These are phyloP conservation scores for Lepidium sativum DNA, from an alignment of 345 rosid species.

Conservation along the genomic window DNA sequence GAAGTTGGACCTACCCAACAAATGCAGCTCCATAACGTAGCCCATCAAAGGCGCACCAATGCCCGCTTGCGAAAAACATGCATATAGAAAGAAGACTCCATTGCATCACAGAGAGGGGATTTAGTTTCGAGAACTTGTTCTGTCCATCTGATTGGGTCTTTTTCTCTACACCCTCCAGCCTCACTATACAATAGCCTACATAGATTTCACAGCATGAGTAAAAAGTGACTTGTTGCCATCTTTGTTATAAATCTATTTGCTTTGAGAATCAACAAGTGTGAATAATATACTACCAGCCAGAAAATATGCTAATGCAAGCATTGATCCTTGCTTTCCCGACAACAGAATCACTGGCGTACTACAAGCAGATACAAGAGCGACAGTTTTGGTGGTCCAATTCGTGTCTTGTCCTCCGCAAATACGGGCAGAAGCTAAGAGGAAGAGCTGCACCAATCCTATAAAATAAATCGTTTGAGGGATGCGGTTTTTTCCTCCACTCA, in stretches of 20 bases:
- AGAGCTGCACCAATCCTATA: slow-evolving; percentile 49
- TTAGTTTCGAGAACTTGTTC: slow-evolving; percentile 21
- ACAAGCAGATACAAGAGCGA: slow-evolving; percentile 58
- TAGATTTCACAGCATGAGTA: slow-evolving; percentile 1
- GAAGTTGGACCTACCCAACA: slow-evolving; percentile 57
- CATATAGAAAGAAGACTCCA: slow-evolving; percentile 79
- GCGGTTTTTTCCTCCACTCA: slow-evolving; percentile 33
- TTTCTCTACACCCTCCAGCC: slow-evolving; percentile 46
- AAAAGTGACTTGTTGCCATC: neutral
- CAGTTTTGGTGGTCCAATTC: slow-evolving; percentile 33
- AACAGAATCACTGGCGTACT: slow-evolving; percentile 66
- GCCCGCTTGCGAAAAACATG: slow-evolving; percentile 86
- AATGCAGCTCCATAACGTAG: slow-evolving; percentile 93
- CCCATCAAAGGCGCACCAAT: slow-evolving; percentile 99
- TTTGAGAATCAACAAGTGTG: neutral
- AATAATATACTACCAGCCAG: slow-evolving; percentile 47
- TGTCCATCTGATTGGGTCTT: slow-evolving; percentile 20
- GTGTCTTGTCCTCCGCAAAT: slow-evolving; percentile 19
- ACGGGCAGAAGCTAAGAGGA: slow-evolving; percentile 33
- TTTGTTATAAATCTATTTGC: neutral
- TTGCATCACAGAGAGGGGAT: slow-evolving; percentile 59
- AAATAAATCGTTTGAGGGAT: slow-evolving; percentile 57
- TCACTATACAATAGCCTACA: slow-evolving; percentile 77
- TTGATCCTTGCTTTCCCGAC: slow-evolving; percentile 81
- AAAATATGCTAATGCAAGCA: slow-evolving; percentile 54